Percentiles rank a stretch among this genome's conserved stretches.
These are phyloP conservation scores for Hanseniaspora nectarophila DNA, from an alignment of 805 yeast species.

Conservation along the genomic window DNA sequence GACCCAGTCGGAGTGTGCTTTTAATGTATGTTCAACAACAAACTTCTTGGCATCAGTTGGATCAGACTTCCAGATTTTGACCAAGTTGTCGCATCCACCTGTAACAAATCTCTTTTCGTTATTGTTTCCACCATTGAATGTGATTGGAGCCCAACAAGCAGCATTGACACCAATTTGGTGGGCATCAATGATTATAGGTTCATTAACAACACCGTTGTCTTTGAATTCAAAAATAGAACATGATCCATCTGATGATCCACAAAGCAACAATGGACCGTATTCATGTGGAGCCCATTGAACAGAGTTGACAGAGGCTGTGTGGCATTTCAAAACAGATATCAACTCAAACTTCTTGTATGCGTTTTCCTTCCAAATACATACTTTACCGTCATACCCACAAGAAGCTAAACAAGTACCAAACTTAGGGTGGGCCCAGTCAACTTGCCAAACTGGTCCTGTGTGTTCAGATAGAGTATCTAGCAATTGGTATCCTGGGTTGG, in stretches of 20 bases:
- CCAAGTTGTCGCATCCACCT: constrained; percentile 90
- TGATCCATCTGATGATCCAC: constrained; percentile 87
- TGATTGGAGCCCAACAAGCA: constrained; percentile 82
- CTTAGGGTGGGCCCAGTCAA: constrained; percentile 97
- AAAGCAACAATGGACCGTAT: constrained; percentile 80
- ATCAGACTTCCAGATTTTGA: constrained; percentile 77
- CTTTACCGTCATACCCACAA: constrained; percentile 91
- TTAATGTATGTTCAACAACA: constrained; percentile 60
- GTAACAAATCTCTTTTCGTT: constrained; percentile 69
- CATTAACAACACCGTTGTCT: constrained; percentile 65
- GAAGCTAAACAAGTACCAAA: constrained; percentile 91
- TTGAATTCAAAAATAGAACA: constrained; percentile 83
- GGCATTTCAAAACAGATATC: constrained; percentile 76
- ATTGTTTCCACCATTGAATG: constrained; percentile 22
- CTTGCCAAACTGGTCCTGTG: constrained; percentile 99
- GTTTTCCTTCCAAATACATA: constrained; percentile 89
- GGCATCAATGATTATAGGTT: constrained; percentile 49
- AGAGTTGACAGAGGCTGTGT: constrained; percentile 88
- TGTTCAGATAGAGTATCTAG: constrained; percentile 83
- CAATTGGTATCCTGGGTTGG: constrained; percentile 25
- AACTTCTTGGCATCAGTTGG: constrained; percentile 35
- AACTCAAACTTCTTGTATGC: constrained; percentile 58
- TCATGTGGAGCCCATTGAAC: constrained; percentile 97
- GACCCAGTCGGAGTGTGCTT: constrained; percentile 96
- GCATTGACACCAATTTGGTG: constrained; percentile 91